Evolutionary conservation across 176 grass and related monocot genomes (phyloP), one percentile per base, ranked within the genome.

Genomic region (Carex myosuroides): DNA sequence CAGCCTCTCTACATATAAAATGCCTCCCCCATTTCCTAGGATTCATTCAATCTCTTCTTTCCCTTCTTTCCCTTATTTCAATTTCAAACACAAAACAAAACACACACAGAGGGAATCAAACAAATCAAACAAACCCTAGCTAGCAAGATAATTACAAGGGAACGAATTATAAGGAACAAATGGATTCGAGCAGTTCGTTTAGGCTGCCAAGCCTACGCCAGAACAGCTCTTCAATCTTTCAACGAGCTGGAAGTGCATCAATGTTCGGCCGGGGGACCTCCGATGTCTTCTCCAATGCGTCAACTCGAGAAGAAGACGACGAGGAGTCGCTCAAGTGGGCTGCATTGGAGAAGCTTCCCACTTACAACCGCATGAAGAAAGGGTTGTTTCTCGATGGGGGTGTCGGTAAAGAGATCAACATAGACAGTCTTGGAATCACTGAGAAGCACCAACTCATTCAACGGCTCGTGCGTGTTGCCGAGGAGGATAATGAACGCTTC

Each of bases 321-420:
- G 90, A 92, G 68, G 90, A 92, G 59, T 85, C 90, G 22, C 87
- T 92, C 74, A 92, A 30, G 68, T 92, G 90, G 90, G 90, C 90
- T 6, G 85, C 90, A 22, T 68, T 92, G 11, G 90, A 92, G 90
- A 85, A 89, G 81, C 81, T 92, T 32, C 87, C 90, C 58, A 92
- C 90, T 14, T 84, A 89, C 84, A 78, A 37, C 41, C 90, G 90
- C 56, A 68, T 92, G 84, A 85, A 72, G 33, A 86, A 85, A 68
- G 90, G 87, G 32, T 59, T 92, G 7, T 79, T 89, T 52, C 13
- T 67, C 13, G 32, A 62, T 2, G 64, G 17, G 35, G 63, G 48
- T 11, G 22, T 52, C 63, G 10, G 72, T 9, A 83, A 85, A 54
- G 76, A 86, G 65, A 85, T 92, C 18, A 81, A 89, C 76, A 68